Evolutionary conservation across 2,329 filamentous ascomycete species (phyloP), one percentile per base, ranked within the genome.

Genomic region (Cytospora leucostoma): DNA sequence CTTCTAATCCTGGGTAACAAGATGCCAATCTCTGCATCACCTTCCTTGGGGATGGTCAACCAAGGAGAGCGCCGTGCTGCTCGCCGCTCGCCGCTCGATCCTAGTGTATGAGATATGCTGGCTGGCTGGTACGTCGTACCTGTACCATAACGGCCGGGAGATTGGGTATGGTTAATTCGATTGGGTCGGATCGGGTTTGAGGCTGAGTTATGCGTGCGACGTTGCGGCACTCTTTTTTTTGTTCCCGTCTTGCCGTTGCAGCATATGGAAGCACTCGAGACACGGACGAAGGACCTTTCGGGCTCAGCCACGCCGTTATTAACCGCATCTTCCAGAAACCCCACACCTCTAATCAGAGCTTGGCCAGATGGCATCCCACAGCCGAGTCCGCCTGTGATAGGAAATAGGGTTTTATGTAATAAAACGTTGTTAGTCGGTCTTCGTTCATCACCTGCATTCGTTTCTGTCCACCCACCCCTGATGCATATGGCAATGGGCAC

Each of bases 131-230:
- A 27, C 27, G 27, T 27, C 27, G 40, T 44, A 44, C 17, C 44
- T 47, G 44, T 47, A 37, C 35, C 35, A 47, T 47, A 44, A 44
- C 13, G 17, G 10, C 6, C 19, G 50, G 32, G 37, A 33, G 35
- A 47, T 60, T 38, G 32, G 37, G 44, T 10, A 33, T 61, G 58
- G 51, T 33, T 19, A 55, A 49, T 34, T 55, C 40, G 47, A 61
- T 55, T 61, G 38, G 59, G 59, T 44, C 59, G 59, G 59, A 38
- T 44, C 40, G 32, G 32, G 53, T 61, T 61, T 61, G 59, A 61
- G 59, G 59, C 59, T 61, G 59, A 61, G 51, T 53, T 27, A 44
- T 35, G 19, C 54, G 59, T 55, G 44, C 59, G 38, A 61, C 51
- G 38, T 49, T 50, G 40, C 44, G 44, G 49, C 51, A 44, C 38